Conservation (phyloP, 345 rosid genomes). For the Excoecaria cochinchinensis region DNA sequence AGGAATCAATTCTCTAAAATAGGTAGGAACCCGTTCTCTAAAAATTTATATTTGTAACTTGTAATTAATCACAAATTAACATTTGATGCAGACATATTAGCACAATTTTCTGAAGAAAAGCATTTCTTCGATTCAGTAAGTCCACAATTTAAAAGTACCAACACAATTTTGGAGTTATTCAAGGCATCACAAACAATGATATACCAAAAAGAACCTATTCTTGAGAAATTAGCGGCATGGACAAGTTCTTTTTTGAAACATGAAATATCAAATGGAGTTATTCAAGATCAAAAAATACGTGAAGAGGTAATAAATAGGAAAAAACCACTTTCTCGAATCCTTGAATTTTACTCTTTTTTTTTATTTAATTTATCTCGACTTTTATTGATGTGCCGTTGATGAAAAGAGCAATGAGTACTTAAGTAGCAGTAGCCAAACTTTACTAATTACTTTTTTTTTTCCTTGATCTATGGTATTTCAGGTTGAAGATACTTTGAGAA, state of each 20-base stretch:
- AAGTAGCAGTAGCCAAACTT: no score
- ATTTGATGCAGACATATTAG: not conserved
- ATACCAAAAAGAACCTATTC: not conserved
- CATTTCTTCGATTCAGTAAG: not conserved
- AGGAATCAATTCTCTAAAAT: no score
- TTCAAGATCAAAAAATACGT: not conserved
- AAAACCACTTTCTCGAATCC: not conserved
- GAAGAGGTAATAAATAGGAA: not conserved
- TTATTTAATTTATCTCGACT: no score
- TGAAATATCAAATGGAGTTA: not conserved
- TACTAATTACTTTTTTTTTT: not conserved
- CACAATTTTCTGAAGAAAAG: not conserved
- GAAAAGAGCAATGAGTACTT: no score
- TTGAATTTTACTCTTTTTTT: not conserved
- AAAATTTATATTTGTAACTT: no score
- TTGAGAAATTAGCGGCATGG: slow-evolving; percentile 3
- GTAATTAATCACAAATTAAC: no score
- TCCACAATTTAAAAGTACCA: not conserved
- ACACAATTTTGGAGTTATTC: slow-evolving; percentile 1
- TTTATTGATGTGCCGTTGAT: no score
- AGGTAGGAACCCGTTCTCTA: no score
- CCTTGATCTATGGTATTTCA: not conserved
- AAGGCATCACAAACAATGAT: not conserved
- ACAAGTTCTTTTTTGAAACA: not conserved
- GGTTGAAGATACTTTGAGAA: not conserved